These are phyloP conservation scores for Beta lomatogona DNA, from an alignment of 179 eudicot species.

Conservation along the genomic window DNA sequence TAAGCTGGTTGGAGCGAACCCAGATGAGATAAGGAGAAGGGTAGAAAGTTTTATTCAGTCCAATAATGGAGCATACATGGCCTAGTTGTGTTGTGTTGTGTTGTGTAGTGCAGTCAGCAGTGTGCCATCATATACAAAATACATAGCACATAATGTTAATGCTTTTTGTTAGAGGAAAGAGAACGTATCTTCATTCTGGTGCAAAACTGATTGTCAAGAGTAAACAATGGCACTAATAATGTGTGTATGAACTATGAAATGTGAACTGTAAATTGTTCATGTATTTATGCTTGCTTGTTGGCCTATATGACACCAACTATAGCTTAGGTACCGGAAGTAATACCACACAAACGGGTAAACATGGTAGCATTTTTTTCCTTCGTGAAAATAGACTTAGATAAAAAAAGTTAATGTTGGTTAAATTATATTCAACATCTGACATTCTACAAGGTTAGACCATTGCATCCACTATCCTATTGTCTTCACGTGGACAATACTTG, in stretches of 20 bases:
- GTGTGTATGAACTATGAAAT: not conserved
- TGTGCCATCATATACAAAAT: not conserved
- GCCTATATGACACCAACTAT: too few relatives aligned
- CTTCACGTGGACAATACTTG: too few relatives aligned
- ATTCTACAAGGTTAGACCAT: too few relatives aligned
- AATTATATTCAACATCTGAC: too few relatives aligned
- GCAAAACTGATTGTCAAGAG: not conserved
- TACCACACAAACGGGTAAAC: too few relatives aligned
- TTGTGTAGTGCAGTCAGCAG: not conserved
- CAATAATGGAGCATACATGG: slow-evolving; percentile 28
- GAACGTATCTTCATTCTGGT: not conserved
- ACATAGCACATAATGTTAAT: not conserved
- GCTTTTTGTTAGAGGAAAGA: not conserved
- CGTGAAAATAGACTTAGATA: too few relatives aligned
- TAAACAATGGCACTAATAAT: not conserved
- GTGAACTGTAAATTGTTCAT: not conserved
- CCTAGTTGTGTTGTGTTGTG: slow-evolving; percentile 24
- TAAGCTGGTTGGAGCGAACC: slow-evolving; percentile 75
- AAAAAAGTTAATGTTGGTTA: too few relatives aligned
- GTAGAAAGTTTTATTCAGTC: slow-evolving; percentile 44
- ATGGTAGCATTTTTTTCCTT: too few relatives aligned
- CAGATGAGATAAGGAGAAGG: slow-evolving; percentile 63
- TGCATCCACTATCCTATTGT: too few relatives aligned
- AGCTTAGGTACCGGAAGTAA: too few relatives aligned
- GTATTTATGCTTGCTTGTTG: not conserved